Base-by-base conservation (phyloP, 345 rosid genomes). In the Populus davidiana region DNA sequence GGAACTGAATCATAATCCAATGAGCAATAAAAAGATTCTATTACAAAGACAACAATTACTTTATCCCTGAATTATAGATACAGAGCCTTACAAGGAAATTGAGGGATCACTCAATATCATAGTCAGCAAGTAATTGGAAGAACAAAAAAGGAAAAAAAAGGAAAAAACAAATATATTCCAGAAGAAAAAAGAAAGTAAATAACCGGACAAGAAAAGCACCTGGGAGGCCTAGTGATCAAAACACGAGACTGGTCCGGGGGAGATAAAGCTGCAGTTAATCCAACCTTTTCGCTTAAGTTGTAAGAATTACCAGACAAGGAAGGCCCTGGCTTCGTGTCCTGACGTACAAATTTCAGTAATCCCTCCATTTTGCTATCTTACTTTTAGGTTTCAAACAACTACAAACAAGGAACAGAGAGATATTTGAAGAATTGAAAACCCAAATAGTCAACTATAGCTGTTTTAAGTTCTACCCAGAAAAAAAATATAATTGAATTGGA, bases 211-310 rank as follows among this genome's bases (percentile, higher is more conserved):
- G 54, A 49, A 44, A 27, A 64, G 25, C 56, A 91, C 93, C 90
- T 88, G n/a, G 91, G 80, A 77, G 88, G 82, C 77, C 88, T 86
- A 71, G 62, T 49, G 81, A 83, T 73, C 72, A 87, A 54, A 75
- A 81, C 27, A 49, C 84, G 80, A 72, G 91, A 81, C 70, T 79
- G 79, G 52, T 83, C 89, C 36, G 79, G 71, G 43, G 89, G 83
- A 82, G 86, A 79, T 44, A 79, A 70, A 79, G 83, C 75, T 3
- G 80, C 44, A 23, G 83, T 27, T 21, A 74, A 66, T 72, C 78
- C 87, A 49, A 73, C 83, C 11, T 80, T 81, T 49, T 70, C 78
- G 21, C 78, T 75, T 33, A 78, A 75, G 67, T 81, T 85, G 62
- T 75, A 68, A 1, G 85, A 79, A 72, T 52, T 71, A 36, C 83